These are phyloP conservation scores for Hypoxylon sp. DNA, from an alignment of 2,329 filamentous ascomycete species.

Conservation along the genomic window DNA sequence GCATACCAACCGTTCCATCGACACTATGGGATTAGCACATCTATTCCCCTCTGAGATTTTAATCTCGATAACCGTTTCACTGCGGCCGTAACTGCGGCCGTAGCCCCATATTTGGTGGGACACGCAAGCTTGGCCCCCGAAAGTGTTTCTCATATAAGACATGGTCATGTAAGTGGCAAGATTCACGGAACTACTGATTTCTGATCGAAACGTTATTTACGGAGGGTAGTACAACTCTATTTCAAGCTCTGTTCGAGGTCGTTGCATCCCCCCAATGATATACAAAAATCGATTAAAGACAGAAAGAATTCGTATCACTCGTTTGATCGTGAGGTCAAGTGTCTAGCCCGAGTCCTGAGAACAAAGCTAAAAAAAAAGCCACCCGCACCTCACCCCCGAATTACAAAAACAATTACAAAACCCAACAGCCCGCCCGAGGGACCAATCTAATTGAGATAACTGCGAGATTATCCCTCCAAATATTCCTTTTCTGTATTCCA, in stretches of 20 bases:
- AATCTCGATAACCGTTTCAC: slow-evolving; percentile 24
- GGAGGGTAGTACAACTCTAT: neutral
- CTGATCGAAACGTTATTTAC: neutral
- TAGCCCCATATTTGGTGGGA: slow-evolving; percentile 36
- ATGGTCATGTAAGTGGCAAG: neutral
- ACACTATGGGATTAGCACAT: slow-evolving; percentile 38
- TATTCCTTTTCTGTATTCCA: slow-evolving; percentile 34
- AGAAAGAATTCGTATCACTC: slow-evolving; percentile 17
- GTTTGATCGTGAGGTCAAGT: slow-evolving; percentile 46
- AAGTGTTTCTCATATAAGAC: slow-evolving; percentile 15
- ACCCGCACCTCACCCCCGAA: slow-evolving; percentile 18
- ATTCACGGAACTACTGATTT: neutral
- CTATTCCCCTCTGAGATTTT: slow-evolving; percentile 26
- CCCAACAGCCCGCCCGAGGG: slow-evolving; percentile 1
- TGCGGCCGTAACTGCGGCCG: slow-evolving; percentile 37
- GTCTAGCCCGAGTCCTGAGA: slow-evolving; percentile 32
- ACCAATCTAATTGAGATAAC: slow-evolving; percentile 22
- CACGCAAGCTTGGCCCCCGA: slow-evolving; percentile 30
- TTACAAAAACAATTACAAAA: slow-evolving; percentile 24
- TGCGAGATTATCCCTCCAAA: slow-evolving; percentile 12
- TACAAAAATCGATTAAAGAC: slow-evolving; percentile 7
- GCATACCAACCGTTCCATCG: slow-evolving; percentile 37
- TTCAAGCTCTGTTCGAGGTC: neutral
- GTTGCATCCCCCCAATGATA: neutral
- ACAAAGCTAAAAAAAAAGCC: slow-evolving; percentile 29